Percentiles rank a stretch among this genome's conserved stretches.
Evolutionary conservation across 495 filamentous ascomycete genomes (phyloP).

Genomic region (Neurospora sp.): DNA sequence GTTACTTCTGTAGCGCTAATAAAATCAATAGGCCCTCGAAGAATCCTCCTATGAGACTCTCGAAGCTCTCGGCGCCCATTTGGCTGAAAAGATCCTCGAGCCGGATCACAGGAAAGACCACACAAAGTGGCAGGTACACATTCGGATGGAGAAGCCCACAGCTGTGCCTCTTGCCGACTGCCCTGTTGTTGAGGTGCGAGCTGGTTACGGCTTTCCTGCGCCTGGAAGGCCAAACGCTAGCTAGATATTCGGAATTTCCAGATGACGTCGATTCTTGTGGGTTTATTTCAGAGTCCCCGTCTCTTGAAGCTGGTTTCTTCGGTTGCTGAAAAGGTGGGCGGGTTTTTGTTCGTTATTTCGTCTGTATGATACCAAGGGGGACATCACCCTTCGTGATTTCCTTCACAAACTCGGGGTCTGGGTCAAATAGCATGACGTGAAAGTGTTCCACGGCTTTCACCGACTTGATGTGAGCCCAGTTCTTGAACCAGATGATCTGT

Average conservation of each 20-base stretch:
- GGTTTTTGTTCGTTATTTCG: neutral
- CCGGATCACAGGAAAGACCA: slow-evolving; percentile 1
- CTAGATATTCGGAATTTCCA: neutral
- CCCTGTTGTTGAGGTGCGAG: slow-evolving; percentile 40
- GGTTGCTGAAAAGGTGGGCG: neutral
- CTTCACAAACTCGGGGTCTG: slow-evolving; percentile 56
- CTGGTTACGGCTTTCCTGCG: slow-evolving; percentile 8
- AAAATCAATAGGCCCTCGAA: slow-evolving; percentile 36
- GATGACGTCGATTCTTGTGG: neutral
- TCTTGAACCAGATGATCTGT: slow-evolving; percentile 82
- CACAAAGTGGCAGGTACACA: slow-evolving; percentile 33
- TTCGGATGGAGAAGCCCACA: slow-evolving; percentile 48
- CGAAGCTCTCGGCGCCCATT: slow-evolving; percentile 43
- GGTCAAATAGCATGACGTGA: slow-evolving; percentile 78
- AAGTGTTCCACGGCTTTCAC: slow-evolving; percentile 89
- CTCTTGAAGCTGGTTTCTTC: neutral
- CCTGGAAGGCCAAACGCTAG: neutral
- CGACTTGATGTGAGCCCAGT: slow-evolving; percentile 72
- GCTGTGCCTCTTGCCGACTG: slow-evolving; percentile 49
- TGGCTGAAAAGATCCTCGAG: slow-evolving; percentile 30
- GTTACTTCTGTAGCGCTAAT: slow-evolving; percentile 15
- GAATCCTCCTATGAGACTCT: slow-evolving; percentile 52
- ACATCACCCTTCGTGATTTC: slow-evolving; percentile 68
- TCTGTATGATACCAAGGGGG: slow-evolving; percentile 35
- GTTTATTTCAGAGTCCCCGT: neutral